Conservation (phyloP, 768 basidiomycete genomes). For the Filobasidium floriforme region DNA sequence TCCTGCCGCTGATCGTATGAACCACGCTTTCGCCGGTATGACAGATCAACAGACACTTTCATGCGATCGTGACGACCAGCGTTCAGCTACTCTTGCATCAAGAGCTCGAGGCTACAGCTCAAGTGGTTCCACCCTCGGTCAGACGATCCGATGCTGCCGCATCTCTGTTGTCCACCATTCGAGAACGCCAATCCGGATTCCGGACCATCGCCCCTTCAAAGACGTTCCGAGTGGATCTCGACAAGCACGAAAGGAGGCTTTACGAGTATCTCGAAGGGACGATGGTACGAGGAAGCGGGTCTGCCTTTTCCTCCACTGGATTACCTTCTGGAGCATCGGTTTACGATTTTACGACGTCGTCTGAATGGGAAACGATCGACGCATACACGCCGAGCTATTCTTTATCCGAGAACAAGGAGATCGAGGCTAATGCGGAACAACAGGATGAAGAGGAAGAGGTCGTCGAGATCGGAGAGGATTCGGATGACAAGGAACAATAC, state of each 20-base stretch:
- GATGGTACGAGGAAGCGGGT: conserved; percentile 27
- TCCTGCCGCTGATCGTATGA: background rate
- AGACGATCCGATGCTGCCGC: conserved; percentile 27
- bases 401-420: conserved; percentile 1
- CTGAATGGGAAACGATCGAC: conserved; percentile 36
- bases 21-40: background rate
- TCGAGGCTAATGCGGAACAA: conserved; percentile 15
- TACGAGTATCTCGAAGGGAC: conserved; percentile 44
- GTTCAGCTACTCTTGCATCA: conserved; percentile 29
- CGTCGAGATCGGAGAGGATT: conserved; percentile 22
- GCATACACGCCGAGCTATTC: conserved; percentile 11
- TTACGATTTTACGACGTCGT: conserved; percentile 33
- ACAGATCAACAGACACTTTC: conserved; percentile 35
- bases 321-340: conserved; percentile 21
- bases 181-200: conserved; percentile 37
- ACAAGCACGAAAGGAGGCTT: conserved; percentile 36
- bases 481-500: conserved; percentile 20
- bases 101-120: conserved; percentile 27
- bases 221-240: conserved; percentile 22
- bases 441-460: conserved; percentile 24
- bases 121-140: conserved; percentile 22
- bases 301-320: background rate
- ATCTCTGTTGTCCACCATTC: conserved; percentile 28
- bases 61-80: conserved; percentile 29
- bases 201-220: conserved; percentile 28